Percentiles rank a stretch among this genome's conserved stretches.
These are phyloP conservation scores for Onygena corvina DNA, from an alignment of 2,329 filamentous ascomycete genomes.

Conservation along the genomic window DNA sequence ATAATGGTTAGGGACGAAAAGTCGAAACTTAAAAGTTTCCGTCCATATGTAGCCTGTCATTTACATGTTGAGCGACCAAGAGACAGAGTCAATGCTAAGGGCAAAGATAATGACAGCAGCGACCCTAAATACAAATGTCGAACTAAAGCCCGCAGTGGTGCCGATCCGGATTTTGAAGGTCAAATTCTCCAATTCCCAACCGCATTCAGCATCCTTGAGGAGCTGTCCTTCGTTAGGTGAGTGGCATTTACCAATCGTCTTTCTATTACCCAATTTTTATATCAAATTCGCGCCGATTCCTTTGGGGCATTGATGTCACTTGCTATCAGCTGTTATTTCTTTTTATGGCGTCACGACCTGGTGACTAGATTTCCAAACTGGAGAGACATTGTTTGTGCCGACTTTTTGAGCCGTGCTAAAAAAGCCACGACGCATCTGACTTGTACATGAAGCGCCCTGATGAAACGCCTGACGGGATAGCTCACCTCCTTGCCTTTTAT, in stretches of 20 bases:
- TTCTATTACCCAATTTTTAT: slow-evolving; percentile 7
- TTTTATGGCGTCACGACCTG: slow-evolving; percentile 1
- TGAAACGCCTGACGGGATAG: neutral
- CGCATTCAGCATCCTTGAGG: slow-evolving; percentile 48
- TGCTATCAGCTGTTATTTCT: neutral
- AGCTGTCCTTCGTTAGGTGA: slow-evolving; percentile 62
- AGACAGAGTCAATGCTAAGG: slow-evolving; percentile 35
- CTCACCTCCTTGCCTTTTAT: too few relatives aligned
- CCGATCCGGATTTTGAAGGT: slow-evolving; percentile 54
- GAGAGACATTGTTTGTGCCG: neutral
- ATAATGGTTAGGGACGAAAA: slow-evolving; percentile 53
- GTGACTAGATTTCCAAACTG: neutral
- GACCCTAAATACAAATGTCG: slow-evolving; percentile 47
- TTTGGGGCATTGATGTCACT: neutral
- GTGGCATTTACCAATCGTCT: slow-evolving; percentile 23
- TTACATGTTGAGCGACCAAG: slow-evolving; percentile 63
- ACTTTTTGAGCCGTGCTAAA: neutral
- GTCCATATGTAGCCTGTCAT: slow-evolving; percentile 66
- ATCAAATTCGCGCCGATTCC: neutral
- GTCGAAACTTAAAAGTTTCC: slow-evolving; percentile 47
- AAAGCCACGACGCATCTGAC: neutral
- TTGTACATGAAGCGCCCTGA: neutral
- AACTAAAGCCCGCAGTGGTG: slow-evolving; percentile 45
- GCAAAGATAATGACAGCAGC: slow-evolving; percentile 42
- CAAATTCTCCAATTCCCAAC: slow-evolving; percentile 48